Conservation (phyloP, 169 alveolate genomes). For the Eimeria falciformis region DNA sequence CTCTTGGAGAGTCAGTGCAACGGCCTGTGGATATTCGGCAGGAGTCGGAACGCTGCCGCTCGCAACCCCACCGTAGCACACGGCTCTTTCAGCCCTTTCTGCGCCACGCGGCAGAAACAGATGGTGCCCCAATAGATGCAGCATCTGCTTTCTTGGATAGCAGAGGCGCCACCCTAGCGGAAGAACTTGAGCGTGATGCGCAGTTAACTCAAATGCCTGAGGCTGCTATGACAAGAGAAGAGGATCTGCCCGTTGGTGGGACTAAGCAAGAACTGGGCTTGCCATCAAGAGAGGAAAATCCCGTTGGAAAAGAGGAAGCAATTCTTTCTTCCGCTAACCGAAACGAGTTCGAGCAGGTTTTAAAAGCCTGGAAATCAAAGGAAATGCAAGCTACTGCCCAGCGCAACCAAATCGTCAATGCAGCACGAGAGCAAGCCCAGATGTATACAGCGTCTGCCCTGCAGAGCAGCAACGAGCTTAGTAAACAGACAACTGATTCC, state of each 20-base stretch:
- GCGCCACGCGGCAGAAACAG: conserved; percentile 19
- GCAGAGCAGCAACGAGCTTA: too few relatives aligned
- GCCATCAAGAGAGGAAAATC: conserved; percentile 10
- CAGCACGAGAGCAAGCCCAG: too few relatives aligned
- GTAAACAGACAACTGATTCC: too few relatives aligned
- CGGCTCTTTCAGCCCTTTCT: conserved; percentile 5
- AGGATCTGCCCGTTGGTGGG: neutral
- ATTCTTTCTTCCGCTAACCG: neutral
- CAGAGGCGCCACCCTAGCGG: neutral
- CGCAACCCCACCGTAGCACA: conserved; percentile 1
- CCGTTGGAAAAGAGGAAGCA: neutral
- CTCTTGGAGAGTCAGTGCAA: too few relatives aligned
- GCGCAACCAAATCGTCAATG: too few relatives aligned
- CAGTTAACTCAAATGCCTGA: neutral
- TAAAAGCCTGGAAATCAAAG: conserved; percentile 21
- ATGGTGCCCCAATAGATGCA: neutral
- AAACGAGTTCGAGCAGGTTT: conserved; percentile 17
- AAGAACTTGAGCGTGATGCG: neutral
- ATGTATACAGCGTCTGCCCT: too few relatives aligned
- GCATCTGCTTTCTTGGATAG: neutral
- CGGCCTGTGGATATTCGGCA: too few relatives aligned
- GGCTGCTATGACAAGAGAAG: neutral
- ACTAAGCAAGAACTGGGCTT: neutral
- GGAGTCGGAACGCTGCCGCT: conserved; percentile 67
- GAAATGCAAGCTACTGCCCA: conserved; percentile 16